Conservation (phyloP, 2,329 filamentous ascomycete species). For the Graphilbum ipis-grandicollis region DNA sequence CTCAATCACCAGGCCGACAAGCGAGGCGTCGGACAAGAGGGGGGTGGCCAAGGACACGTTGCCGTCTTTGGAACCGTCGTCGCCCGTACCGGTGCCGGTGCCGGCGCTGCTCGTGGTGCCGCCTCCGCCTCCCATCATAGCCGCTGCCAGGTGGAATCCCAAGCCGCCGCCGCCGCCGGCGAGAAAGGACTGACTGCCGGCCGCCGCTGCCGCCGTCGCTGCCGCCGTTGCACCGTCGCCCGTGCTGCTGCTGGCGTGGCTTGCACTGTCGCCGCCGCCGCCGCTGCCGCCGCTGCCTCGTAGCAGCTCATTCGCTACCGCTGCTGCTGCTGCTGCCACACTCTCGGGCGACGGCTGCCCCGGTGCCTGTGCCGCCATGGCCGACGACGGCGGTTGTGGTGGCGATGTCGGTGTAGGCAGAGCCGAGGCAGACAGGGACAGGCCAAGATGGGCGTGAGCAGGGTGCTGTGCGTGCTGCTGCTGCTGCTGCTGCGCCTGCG, state of each 20-base stretch:
- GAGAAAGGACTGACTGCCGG: neutral
- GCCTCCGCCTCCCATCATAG: constrained; percentile 2
- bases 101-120: neutral
- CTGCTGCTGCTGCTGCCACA: neutral
- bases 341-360: too few relatives aligned
- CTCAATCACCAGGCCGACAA: constrained; percentile 25
- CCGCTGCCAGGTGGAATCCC: constrained; percentile 2
- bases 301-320: neutral
- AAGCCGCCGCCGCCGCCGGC: too few relatives aligned
- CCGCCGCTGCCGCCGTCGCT: neutral
- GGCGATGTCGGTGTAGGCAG: too few relatives aligned
- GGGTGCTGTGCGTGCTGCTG: too few relatives aligned
- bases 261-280: neutral
- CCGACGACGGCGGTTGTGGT: too few relatives aligned
- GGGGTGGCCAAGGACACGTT: neutral
- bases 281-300: neutral
- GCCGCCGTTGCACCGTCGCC: neutral
- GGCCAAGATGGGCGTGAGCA: too few relatives aligned
- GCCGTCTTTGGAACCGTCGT: neutral
- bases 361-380: too few relatives aligned
- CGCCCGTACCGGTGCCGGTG: neutral
- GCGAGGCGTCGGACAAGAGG: constrained; percentile 15
- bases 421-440: too few relatives aligned
- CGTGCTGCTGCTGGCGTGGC: neutral
- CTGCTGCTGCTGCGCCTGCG: too few relatives aligned